phyloP scores from a whole-genome alignment of 1,284 basidiomycete genomes.

The Volvariella surrecta region DNA sequence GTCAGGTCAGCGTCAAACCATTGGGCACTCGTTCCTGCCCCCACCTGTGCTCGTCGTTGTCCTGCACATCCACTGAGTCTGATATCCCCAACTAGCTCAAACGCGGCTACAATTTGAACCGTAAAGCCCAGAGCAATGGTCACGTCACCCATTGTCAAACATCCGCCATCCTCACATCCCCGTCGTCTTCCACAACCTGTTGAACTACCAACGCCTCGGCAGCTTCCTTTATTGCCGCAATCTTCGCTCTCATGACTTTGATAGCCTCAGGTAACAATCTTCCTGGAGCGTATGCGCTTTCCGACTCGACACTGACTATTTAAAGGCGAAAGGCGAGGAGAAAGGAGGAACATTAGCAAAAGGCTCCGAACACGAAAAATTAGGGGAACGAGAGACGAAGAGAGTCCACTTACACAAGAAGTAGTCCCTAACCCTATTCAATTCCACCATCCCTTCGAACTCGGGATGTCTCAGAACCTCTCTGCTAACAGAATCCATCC shows the following conservation, averaged over 20 bases:
- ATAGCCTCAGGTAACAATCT: constrained; percentile 81
- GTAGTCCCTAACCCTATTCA: constrained; percentile 86
- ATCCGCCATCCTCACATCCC: too few relatives aligned
- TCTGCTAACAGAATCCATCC: constrained; percentile 87
- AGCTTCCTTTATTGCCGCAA: constrained; percentile 50
- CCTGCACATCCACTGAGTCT: too few relatives aligned
- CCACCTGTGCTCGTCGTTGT: too few relatives aligned
- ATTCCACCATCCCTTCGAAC: constrained; percentile 79
- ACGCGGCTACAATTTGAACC: too few relatives aligned
- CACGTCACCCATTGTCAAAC: too few relatives aligned
- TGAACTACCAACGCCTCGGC: constrained; percentile 38
- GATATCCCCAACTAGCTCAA: too few relatives aligned
- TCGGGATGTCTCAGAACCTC: constrained; percentile 92
- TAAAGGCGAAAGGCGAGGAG: neutral
- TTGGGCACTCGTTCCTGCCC: too few relatives aligned
- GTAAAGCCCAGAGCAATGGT: too few relatives aligned
- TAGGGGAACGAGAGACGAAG: constrained; percentile 1
- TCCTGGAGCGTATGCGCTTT: constrained; percentile 82
- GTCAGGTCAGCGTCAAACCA: too few relatives aligned
- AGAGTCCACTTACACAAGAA: constrained; percentile 71
- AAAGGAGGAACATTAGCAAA: neutral
- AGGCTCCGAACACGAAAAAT: neutral
- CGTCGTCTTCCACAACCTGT: neutral
- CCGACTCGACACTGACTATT: constrained; percentile 84
- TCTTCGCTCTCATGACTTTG: constrained; percentile 78